A percentile compares a stretch with the other conserved stretches of the same genome.
phyloP scores from a whole-genome alignment of 768 basidiomycete genomes.

The Lenzites betulinus region DNA sequence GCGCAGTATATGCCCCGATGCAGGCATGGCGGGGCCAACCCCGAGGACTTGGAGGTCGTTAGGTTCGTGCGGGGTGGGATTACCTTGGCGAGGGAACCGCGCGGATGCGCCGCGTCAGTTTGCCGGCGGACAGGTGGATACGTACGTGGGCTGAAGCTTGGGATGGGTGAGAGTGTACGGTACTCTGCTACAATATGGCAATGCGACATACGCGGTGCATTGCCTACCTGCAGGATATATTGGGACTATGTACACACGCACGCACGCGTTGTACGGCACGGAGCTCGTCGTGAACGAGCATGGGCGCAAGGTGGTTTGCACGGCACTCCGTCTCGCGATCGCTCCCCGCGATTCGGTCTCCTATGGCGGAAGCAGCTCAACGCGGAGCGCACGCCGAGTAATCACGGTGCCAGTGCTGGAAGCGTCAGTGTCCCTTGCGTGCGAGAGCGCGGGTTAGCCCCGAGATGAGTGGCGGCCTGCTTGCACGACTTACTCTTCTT shows the following conservation, averaged over 20 bases:
- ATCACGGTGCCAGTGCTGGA: conserved; percentile 6
- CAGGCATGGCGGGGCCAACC: conserved; percentile 9
- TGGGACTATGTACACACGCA: neutral
- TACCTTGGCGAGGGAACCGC: neutral
- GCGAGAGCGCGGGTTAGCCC: neutral
- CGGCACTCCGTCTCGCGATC: neutral
- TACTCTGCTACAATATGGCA: neutral
- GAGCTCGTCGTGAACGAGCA: neutral
- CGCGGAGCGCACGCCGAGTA: neutral
- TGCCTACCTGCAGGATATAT: neutral
- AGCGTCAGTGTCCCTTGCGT: conserved; percentile 15
- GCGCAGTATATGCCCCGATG: neutral
- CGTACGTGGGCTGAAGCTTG: neutral
- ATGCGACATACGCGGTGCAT: too few relatives aligned
- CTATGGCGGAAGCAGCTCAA: neutral
- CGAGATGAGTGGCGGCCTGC: neutral
- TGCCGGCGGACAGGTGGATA: neutral
- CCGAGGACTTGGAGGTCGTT: neutral
- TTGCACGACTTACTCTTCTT: conserved; percentile 60
- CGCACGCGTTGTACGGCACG: neutral
- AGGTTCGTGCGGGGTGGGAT: neutral
- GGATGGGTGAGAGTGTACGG: neutral
- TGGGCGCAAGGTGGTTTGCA: neutral
- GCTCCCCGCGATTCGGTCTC: too few relatives aligned
- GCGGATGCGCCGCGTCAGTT: neutral